Percentiles rank a stretch among this genome's conserved stretches.
Evolutionary conservation across 2,329 filamentous ascomycete genomes (phyloP).

Genomic region (Pochonia chlamydosporia): DNA sequence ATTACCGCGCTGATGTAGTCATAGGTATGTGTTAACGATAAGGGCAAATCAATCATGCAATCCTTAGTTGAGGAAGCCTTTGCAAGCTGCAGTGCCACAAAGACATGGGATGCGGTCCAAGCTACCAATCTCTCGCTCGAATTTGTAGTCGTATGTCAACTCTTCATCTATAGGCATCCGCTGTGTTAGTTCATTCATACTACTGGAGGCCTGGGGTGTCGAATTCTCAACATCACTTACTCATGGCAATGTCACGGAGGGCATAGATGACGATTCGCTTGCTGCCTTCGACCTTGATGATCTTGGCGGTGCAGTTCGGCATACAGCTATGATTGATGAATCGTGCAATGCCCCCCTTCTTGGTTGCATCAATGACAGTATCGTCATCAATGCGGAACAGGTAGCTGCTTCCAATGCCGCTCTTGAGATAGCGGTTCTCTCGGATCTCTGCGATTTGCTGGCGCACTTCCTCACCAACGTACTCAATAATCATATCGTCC

Average conservation of each 20-base stretch:
- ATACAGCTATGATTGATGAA: constrained; percentile 99
- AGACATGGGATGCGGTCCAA: constrained; percentile 95
- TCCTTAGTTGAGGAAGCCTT: constrained; percentile 91
- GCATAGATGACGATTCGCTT: constrained; percentile 99
- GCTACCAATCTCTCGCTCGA: constrained; percentile 93
- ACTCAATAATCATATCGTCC: constrained; percentile 99
- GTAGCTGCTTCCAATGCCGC: constrained; percentile 95
- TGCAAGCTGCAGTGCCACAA: constrained; percentile 92
- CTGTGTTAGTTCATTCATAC: constrained; percentile 15
- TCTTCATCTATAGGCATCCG: constrained; percentile 74
- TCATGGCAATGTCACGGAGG: constrained; percentile 86
- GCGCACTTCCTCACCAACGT: constrained; percentile 94
- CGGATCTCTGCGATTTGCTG: constrained; percentile 97
- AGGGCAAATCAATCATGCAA: neutral
- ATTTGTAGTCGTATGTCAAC: constrained; percentile 99
- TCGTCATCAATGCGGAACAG: constrained; percentile 97
- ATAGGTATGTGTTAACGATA: neutral
- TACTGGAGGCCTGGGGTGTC: neutral
- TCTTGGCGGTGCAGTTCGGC: constrained; percentile 98
- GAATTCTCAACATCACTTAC: constrained; percentile 51
- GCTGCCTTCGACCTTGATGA: constrained; percentile 96
- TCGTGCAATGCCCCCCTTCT: constrained; percentile 93
- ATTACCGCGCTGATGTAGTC: neutral
- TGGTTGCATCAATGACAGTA: constrained; percentile 95
- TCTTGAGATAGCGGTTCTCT: constrained; percentile 87